These are phyloP conservation scores for Neofusicoccum parvum DNA, from an alignment of 2,329 filamentous ascomycete species.

Conservation along the genomic window DNA sequence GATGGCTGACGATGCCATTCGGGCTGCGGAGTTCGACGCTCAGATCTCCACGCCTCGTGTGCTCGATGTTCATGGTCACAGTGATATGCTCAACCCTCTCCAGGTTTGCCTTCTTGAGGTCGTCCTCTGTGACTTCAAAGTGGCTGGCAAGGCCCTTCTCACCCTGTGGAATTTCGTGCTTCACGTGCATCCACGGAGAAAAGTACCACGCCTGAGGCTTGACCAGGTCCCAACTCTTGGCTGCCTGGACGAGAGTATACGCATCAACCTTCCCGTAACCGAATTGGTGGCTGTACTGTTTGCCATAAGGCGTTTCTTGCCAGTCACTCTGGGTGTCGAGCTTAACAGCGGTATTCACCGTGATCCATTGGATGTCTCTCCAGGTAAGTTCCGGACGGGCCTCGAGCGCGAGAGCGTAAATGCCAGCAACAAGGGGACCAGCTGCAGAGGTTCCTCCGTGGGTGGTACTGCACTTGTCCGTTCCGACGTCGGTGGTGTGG, in stretches of 20 bases:
- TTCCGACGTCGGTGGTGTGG: slow-evolving; percentile 92
- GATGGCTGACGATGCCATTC: slow-evolving; percentile 75
- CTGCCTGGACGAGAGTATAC: slow-evolving; percentile 79
- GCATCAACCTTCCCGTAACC: slow-evolving; percentile 96
- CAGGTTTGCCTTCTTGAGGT: slow-evolving; percentile 80
- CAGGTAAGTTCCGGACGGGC: slow-evolving; percentile 85
- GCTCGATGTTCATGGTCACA: slow-evolving; percentile 93
- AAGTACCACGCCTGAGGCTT: slow-evolving; percentile 96
- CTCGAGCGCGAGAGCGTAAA: slow-evolving; percentile 85
- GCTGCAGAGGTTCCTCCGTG: slow-evolving; percentile 96
- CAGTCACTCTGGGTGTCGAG: slow-evolving; percentile 78
- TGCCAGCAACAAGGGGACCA: slow-evolving; percentile 87
- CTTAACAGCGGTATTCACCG: slow-evolving; percentile 79
- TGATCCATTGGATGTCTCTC: slow-evolving; percentile 93
- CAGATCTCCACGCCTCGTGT: slow-evolving; percentile 83
- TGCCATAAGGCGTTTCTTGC: slow-evolving; percentile 78
- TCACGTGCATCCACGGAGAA: slow-evolving; percentile 91
- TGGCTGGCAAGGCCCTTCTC: slow-evolving; percentile 73
- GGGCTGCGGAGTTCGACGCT: slow-evolving; percentile 92
- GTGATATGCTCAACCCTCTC: slow-evolving; percentile 91
- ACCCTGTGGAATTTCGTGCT: slow-evolving; percentile 83
- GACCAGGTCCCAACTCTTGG: slow-evolving; percentile 82
- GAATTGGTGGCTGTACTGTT: slow-evolving; percentile 89
- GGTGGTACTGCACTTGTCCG: slow-evolving; percentile 73
- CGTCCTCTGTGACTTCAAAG: slow-evolving; percentile 81